Percentiles rank a stretch among this genome's conserved stretches.
Conservation (phyloP, 495 filamentous ascomycete species). For the Podospora anserina region DNA sequence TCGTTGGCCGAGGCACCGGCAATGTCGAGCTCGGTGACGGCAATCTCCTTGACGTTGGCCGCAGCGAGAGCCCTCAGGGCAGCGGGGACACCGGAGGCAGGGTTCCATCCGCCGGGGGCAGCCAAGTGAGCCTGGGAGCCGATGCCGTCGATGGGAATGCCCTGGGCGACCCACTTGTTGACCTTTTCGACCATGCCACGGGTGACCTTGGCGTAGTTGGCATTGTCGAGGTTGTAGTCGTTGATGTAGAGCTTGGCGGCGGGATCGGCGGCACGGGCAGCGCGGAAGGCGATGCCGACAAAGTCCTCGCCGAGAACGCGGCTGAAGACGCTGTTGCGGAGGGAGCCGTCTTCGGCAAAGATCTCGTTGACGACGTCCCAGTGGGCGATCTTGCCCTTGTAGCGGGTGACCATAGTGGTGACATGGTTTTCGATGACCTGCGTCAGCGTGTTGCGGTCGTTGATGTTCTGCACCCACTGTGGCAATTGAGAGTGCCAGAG, state of each 20-base stretch:
- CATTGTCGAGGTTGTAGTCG: slow-evolving; percentile 60
- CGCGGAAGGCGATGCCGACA: slow-evolving; percentile 60
- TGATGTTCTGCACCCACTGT: slow-evolving; percentile 55
- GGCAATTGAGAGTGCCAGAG: slow-evolving; percentile 66
- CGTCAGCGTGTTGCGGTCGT: slow-evolving; percentile 49
- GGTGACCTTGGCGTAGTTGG: slow-evolving; percentile 49
- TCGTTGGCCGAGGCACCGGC: slow-evolving; percentile 54
- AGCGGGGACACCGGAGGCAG: slow-evolving; percentile 42
- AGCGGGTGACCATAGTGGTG: slow-evolving; percentile 53
- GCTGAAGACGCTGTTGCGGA: slow-evolving; percentile 57
- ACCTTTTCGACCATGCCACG: slow-evolving; percentile 61
- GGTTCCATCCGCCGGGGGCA: slow-evolving; percentile 33
- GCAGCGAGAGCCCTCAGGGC: slow-evolving; percentile 57
- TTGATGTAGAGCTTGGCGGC: slow-evolving; percentile 64
- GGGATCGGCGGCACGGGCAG: slow-evolving; percentile 58
- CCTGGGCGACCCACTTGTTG: slow-evolving; percentile 61
- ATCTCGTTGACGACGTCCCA: slow-evolving; percentile 69
- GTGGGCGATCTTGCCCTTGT: slow-evolving; percentile 59
- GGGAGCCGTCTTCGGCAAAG: slow-evolving; percentile 59
- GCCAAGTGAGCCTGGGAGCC: slow-evolving; percentile 61
- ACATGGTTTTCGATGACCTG: slow-evolving; percentile 58
- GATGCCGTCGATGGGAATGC: slow-evolving; percentile 72
- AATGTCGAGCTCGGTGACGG: slow-evolving; percentile 67
- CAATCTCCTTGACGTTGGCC: slow-evolving; percentile 52
- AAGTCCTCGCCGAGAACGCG: slow-evolving; percentile 56